Evolutionary conservation across 2,329 filamentous ascomycete species (phyloP), one percentile per base, ranked within the genome.

Genomic region (Ascochyta fabae): DNA sequence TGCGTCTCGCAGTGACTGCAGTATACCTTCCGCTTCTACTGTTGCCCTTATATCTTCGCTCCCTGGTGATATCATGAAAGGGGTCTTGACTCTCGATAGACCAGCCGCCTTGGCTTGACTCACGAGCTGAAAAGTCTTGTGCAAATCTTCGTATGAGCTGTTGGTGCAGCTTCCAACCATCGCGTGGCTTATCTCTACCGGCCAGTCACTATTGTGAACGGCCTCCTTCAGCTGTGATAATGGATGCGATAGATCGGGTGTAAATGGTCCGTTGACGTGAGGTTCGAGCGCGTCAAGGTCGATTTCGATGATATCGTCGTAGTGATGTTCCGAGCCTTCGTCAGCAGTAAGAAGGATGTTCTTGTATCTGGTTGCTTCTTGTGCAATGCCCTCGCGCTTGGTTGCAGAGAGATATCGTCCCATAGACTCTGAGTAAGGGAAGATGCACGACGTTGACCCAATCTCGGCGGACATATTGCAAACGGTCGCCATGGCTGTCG

Each of bases 391-490:
- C 1, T 39, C 36, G 3, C 75, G 61, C 19, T 67, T 66, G 0
- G 73, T 77, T 0, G 67, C 70, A 1, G 52, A 51, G 1, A 77
- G 65, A 49, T 76, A 77, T 3, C 67, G 50, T 2, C 59, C 53
- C 70, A 77, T 76, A 0, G 68, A 56, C 3, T 67, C 56, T 0
- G 73, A 71, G 31, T 74, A 77, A 0, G 75, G 74, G 41, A 77
- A 77, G 15, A 76, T 63, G 45, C 70, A 77, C 1, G 74, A 71
- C 0, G 74, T 76, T 27, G 74, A 73, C 0, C 75, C 75, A 34
- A 75, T 69, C 44, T 77, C 74, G 2, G 75, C 74, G 1, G 64
- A 69, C 74, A 77, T 77, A 51, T 77, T 77, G 53, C 70, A 73
- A 6, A 76, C 66, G 2, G 75, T 77, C 0, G 72, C 74, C 73